Conservation (phyloP, 805 yeast genomes). For the Lipomyces yamadae region DNA sequence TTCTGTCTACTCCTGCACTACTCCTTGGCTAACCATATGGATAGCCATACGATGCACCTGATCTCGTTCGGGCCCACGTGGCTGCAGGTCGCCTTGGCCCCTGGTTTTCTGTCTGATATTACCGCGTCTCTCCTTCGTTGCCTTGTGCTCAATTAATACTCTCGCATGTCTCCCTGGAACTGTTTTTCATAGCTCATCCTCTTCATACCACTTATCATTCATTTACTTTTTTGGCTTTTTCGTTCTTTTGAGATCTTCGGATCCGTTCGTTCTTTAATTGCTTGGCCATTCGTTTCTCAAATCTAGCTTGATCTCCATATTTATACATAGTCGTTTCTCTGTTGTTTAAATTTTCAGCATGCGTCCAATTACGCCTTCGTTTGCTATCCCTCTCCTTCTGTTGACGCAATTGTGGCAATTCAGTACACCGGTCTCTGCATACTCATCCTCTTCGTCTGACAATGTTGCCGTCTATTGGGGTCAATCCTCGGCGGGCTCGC, state of each 20-base stretch:
- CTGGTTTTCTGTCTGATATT: neutral
- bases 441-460: conserved; percentile 49
- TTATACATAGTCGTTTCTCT: neutral
- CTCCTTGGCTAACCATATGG: neutral
- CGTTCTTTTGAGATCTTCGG: neutral
- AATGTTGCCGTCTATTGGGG: conserved; percentile 88
- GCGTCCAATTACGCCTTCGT: neutral
- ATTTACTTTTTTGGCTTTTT: neutral
- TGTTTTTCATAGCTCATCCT: neutral
- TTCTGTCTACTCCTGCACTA: neutral
- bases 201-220: neutral
- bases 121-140: neutral
- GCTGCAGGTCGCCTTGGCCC: neutral
- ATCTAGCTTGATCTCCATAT: neutral
- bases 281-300: neutral
- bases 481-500: conserved; percentile 68
- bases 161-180: neutral
- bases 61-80: neutral
- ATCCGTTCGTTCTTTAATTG: neutral
- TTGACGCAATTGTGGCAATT: neutral
- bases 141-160: neutral
- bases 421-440: conserved; percentile 38
- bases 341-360: neutral
- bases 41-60: neutral
- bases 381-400: neutral